Conservation (phyloP, 345 rosid genomes). For the Turnera subulata region DNA sequence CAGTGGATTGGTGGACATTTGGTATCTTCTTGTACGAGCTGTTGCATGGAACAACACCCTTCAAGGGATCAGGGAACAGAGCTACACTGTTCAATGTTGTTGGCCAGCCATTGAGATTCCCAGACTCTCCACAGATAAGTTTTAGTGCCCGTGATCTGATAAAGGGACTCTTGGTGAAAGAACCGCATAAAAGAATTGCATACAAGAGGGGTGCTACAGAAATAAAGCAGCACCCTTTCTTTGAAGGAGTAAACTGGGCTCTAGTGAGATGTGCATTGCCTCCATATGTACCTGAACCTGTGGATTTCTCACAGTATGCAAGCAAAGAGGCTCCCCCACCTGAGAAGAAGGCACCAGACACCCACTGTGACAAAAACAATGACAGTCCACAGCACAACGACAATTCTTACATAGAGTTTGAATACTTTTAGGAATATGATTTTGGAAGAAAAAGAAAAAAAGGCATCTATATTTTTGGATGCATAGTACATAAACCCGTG, state of each 20-base stretch:
- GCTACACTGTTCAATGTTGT: slow-evolving; percentile 87
- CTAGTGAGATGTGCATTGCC: slow-evolving; percentile 77
- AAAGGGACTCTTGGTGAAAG: slow-evolving; percentile 67
- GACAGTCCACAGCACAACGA: slow-evolving; percentile 4
- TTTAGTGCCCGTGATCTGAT: slow-evolving; percentile 69
- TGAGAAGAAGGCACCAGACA: background rate
- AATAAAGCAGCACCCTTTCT: slow-evolving; percentile 85
- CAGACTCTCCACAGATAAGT: slow-evolving; percentile 66
- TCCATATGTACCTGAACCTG: slow-evolving; percentile 74
- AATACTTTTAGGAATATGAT: slow-evolving; percentile 21
- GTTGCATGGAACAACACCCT: slow-evolving; percentile 78
- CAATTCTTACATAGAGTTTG: slow-evolving; percentile 22
- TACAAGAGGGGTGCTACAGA: slow-evolving; percentile 88
- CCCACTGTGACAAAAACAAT: background rate
- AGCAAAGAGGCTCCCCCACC: slow-evolving; percentile 41
- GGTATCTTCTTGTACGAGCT: slow-evolving; percentile 87
- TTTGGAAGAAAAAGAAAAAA: no score
- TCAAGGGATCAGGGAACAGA: slow-evolving; percentile 84
- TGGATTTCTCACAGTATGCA: slow-evolving; percentile 55
- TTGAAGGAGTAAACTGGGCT: slow-evolving; percentile 92
- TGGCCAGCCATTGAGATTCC: slow-evolving; percentile 78
- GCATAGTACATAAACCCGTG: background rate
- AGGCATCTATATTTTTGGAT: background rate
- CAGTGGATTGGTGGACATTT: slow-evolving; percentile 96
- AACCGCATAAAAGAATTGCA: slow-evolving; percentile 77